Evolutionary conservation across 768 basidiomycete species (phyloP).

Genomic region (Dendrothele bispora): DNA sequence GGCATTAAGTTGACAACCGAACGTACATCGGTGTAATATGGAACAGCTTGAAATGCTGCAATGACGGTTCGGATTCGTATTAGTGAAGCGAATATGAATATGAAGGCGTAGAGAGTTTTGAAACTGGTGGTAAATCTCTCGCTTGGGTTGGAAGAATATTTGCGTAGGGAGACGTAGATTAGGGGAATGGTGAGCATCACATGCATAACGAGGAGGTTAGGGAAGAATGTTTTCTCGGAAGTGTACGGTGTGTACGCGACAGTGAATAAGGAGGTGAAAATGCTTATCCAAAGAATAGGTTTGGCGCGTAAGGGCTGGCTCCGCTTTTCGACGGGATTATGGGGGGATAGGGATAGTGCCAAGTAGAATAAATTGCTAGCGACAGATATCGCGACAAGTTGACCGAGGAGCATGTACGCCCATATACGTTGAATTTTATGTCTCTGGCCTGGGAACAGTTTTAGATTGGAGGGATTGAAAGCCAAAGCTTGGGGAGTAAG

Average conservation of each 20-base stretch:
- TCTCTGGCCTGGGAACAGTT: slow-evolving; percentile 28
- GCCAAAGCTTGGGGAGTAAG: slow-evolving; percentile 17
- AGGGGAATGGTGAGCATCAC: slow-evolving; percentile 54
- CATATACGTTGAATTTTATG: slow-evolving; percentile 48
- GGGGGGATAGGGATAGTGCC: slow-evolving; percentile 40
- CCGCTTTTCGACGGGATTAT: slow-evolving; percentile 10
- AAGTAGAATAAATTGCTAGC: slow-evolving; percentile 64
- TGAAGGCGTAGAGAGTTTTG: slow-evolving; percentile 35
- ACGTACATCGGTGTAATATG: slow-evolving; percentile 6
- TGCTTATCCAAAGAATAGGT: slow-evolving; percentile 37
- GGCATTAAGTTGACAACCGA: no score
- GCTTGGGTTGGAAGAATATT: slow-evolving; percentile 1
- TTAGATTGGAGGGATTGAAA: neutral
- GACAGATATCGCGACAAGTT: slow-evolving; percentile 69
- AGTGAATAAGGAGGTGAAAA: slow-evolving; percentile 45
- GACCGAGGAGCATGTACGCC: slow-evolving; percentile 74
- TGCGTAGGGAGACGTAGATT: slow-evolving; percentile 21
- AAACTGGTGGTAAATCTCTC: slow-evolving; percentile 20
- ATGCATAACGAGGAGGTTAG: slow-evolving; percentile 64
- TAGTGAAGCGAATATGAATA: slow-evolving; percentile 27
- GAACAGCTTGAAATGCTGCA: slow-evolving; percentile 21
- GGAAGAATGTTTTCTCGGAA: slow-evolving; percentile 45
- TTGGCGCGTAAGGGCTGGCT: slow-evolving; percentile 12
- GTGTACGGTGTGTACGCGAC: slow-evolving; percentile 46
- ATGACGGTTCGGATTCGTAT: slow-evolving; percentile 36